A percentile compares a stretch with the other conserved stretches of the same genome.
phyloP scores from a whole-genome alignment of 1,284 basidiomycete species.

The Malassezia pachydermatis region DNA sequence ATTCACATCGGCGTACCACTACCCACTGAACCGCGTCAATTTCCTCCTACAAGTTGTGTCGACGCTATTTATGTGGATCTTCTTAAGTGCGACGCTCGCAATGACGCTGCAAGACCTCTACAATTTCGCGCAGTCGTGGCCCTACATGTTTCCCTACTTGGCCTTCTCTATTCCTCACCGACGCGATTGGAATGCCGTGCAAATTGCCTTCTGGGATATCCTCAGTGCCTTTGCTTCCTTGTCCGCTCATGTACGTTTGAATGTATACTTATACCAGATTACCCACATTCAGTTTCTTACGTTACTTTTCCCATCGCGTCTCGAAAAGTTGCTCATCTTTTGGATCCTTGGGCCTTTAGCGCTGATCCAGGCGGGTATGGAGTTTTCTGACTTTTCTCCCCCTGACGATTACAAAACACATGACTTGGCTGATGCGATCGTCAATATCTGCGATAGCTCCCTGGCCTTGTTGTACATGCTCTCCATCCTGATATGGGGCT shows the following conservation, averaged over 20 bases:
- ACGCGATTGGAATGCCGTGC: slow-evolving; percentile 60
- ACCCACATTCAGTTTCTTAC: slow-evolving; percentile 98
- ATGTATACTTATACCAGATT: slow-evolving; percentile 55
- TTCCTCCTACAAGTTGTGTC: slow-evolving; percentile 77
- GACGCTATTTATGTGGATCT: slow-evolving; percentile 62
- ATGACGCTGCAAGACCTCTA: slow-evolving; percentile 61
- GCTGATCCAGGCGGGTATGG: slow-evolving; percentile 70
- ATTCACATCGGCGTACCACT: slow-evolving; percentile 93
- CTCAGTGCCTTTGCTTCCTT: slow-evolving; percentile 66
- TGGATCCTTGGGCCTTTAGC: slow-evolving; percentile 78
- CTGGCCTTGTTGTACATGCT: slow-evolving; percentile 84
- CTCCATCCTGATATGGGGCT: slow-evolving; percentile 84
- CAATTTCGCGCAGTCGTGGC: slow-evolving; percentile 65
- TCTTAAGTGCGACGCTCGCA: slow-evolving; percentile 33
- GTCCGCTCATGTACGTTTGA: slow-evolving; percentile 8
- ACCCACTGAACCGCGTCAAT: slow-evolving; percentile 82
- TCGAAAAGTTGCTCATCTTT: slow-evolving; percentile 80
- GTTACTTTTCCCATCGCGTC: slow-evolving; percentile 81
- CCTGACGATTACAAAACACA: slow-evolving; percentile 50
- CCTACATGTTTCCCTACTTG: slow-evolving; percentile 87
- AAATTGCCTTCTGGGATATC: slow-evolving; percentile 70
- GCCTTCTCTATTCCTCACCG: slow-evolving; percentile 65
- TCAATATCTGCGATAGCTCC: slow-evolving; percentile 89
- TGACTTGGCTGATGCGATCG: slow-evolving; percentile 65
- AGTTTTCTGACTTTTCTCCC: slow-evolving; percentile 63